Conservation (phyloP, 441 rosid genomes). For the Macaranga tanarius region DNA sequence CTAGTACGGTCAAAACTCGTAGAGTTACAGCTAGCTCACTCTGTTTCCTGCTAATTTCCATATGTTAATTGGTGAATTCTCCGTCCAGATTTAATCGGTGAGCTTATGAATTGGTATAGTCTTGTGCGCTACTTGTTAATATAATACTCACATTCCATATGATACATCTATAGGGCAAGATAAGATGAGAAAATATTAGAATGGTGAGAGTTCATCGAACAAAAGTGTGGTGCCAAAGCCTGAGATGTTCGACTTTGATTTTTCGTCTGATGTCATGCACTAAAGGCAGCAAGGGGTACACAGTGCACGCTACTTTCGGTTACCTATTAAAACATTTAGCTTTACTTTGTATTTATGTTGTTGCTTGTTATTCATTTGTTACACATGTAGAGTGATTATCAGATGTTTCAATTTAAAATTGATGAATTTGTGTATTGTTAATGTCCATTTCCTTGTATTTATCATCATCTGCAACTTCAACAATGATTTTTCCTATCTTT, state of each 20-base stretch:
- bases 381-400: no score
- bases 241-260: conserved; percentile 52
- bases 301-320: conserved; percentile 33
- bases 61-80: not conserved
- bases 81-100: not conserved
- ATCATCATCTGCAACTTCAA: no score
- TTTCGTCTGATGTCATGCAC: conserved; percentile 39
- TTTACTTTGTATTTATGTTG: no score
- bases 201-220: conserved; percentile 35
- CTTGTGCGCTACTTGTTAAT: no score
- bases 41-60: not conserved
- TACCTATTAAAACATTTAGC: no score
- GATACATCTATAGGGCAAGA: conserved; percentile 34
- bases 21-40: not conserved
- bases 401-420: no score
- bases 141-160: no score
- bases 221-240: conserved; percentile 46
- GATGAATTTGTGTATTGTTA: no score
- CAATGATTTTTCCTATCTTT: no score
- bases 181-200: conserved; percentile 23
- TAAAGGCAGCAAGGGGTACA: conserved; percentile 52
- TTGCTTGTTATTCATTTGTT: no score
- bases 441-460: no score
- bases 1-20: not conserved
- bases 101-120: no score